Evolutionary conservation across 352 stramenopile species (phyloP).

Genomic region (Phytophthora melonis): DNA sequence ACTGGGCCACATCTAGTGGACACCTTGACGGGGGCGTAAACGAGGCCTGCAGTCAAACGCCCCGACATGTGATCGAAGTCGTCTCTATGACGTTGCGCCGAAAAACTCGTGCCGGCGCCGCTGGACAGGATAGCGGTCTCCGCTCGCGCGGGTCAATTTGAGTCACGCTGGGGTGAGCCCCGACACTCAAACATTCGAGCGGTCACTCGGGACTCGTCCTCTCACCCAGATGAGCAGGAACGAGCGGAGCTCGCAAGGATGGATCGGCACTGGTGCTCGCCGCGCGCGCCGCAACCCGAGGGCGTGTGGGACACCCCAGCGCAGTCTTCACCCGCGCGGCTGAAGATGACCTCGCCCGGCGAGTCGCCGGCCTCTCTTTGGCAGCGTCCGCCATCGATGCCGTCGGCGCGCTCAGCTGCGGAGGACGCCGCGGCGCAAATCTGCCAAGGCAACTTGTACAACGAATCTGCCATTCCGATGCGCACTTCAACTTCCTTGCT

Average conservation of each 20-base stretch:
- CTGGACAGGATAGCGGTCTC: constrained; percentile 1
- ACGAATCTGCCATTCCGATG: constrained; percentile 1
- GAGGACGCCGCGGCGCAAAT: background rate
- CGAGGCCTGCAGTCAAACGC: constrained; percentile 24
- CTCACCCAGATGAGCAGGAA: constrained; percentile 11
- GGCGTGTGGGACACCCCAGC: constrained; percentile 13
- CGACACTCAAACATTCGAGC: background rate
- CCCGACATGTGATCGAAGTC: constrained; percentile 5
- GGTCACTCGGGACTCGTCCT: background rate
- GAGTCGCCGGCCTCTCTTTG: background rate
- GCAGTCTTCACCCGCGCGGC: background rate
- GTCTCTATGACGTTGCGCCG: background rate
- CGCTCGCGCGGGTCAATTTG: background rate
- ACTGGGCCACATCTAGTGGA: background rate
- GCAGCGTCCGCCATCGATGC: background rate
- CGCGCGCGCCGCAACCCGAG: constrained; percentile 2
- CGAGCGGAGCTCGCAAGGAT: constrained; percentile 5
- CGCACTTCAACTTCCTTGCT: constrained; percentile 3
- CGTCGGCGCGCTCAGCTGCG: constrained; percentile 14
- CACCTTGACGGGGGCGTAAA: constrained; percentile 10
- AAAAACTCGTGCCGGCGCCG: background rate
- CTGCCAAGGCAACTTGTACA: background rate
- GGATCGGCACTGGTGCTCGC: constrained; percentile 6
- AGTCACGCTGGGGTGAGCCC: background rate
- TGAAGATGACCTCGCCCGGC: background rate